These are phyloP conservation scores for Aspergillus haitiensis DNA, from an alignment of 495 filamentous ascomycete genomes.

Conservation along the genomic window DNA sequence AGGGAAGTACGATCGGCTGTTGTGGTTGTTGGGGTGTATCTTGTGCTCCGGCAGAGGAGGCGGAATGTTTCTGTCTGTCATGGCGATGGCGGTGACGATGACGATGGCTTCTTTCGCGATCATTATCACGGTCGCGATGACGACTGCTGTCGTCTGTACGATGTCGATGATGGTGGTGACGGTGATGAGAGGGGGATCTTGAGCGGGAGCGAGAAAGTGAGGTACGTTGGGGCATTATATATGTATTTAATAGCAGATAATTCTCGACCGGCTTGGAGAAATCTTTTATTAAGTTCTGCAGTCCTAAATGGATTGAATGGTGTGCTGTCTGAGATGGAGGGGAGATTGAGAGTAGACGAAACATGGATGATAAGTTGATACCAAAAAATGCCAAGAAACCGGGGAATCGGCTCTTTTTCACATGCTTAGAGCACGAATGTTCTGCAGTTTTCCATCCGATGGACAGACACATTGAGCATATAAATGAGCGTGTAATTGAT, in stretches of 20 bases:
- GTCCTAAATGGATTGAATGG: too few species aligned
- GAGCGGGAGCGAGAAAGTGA: conserved; percentile 27
- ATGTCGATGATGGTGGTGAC: conserved; percentile 10
- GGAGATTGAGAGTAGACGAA: too few species aligned
- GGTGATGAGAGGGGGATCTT: conserved; percentile 25
- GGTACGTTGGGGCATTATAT: conserved; percentile 6
- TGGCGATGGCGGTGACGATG: conserved; percentile 20
- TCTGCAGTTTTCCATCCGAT: too few species aligned
- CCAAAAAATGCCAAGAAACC: conserved; percentile 10
- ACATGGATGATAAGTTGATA: too few species aligned
- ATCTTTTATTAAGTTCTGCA: too few species aligned
- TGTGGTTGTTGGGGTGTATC: conserved; percentile 6
- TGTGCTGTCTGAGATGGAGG: background rate
- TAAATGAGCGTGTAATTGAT: too few species aligned
- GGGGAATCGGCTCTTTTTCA: conserved; percentile 1
- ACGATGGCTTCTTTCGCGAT: conserved; percentile 23
- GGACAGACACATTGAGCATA: too few species aligned
- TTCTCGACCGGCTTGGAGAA: background rate
- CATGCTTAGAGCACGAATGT: background rate
- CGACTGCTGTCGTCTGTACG: conserved; percentile 18
- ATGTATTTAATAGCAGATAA: background rate
- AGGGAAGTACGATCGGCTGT: conserved; percentile 57
- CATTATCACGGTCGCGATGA: conserved; percentile 24
- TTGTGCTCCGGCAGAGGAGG: conserved; percentile 19
- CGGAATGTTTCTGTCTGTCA: conserved; percentile 18